These are phyloP conservation scores for Nakaseomyces bracarensis DNA, from an alignment of 1,139 yeast species.

Conservation along the genomic window DNA sequence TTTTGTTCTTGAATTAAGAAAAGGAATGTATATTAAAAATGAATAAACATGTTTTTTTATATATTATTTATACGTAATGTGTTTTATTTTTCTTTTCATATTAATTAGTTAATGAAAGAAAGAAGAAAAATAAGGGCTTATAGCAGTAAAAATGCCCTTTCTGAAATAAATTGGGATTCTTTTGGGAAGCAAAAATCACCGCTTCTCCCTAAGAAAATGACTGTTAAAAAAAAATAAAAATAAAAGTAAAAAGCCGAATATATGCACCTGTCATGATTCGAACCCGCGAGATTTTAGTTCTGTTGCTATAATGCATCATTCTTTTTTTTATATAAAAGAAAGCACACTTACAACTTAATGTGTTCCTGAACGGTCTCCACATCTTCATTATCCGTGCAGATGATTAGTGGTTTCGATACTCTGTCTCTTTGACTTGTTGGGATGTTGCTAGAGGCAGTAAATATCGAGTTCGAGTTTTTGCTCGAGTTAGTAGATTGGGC, in stretches of 20 bases:
- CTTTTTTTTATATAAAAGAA: too few species aligned
- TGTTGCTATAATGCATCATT: too few species aligned
- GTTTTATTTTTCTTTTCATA: too few species aligned
- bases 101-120: too few species aligned
- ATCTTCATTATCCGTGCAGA: slow-evolving; percentile 24
- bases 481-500: slow-evolving; percentile 5
- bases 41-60: too few species aligned
- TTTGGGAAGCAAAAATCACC: too few species aligned
- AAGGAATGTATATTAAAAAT: slow-evolving; percentile 4
- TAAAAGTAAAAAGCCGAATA: neutral
- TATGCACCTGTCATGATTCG: slow-evolving; percentile 1
- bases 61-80: too few species aligned
- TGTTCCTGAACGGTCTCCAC: slow-evolving; percentile 22
- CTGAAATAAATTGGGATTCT: too few species aligned
- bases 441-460: slow-evolving; percentile 9
- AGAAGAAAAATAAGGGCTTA: too few species aligned
- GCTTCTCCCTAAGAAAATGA: too few species aligned
- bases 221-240: neutral
- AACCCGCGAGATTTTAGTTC: slow-evolving; percentile 1
- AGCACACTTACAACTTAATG: slow-evolving; percentile 16
- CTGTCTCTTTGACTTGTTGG: slow-evolving; percentile 6
- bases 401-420: slow-evolving; percentile 12
- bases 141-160: too few species aligned
- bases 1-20: neutral
- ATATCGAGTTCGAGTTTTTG: slow-evolving; percentile 10